These are phyloP conservation scores for Cystobasidium onofrii DNA, from an alignment of 768 basidiomycete species.

Conservation along the genomic window DNA sequence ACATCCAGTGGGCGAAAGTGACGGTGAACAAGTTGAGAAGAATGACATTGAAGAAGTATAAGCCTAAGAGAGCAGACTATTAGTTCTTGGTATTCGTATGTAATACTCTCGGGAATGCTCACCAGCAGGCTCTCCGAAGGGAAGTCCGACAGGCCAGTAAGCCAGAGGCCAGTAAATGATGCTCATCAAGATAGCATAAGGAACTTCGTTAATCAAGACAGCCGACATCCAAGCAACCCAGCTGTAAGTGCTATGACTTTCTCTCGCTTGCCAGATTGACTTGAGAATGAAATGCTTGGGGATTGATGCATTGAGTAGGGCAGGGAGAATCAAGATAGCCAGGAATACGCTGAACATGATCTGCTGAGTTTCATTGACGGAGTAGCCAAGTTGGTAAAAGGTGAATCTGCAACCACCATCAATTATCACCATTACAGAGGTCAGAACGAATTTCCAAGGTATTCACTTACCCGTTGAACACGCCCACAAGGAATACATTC, in stretches of 20 bases:
- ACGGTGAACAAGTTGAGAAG: constrained; percentile 14
- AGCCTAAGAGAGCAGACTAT: neutral
- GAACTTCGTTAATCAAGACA: constrained; percentile 1
- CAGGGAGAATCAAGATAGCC: neutral
- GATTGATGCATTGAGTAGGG: neutral
- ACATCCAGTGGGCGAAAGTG: constrained; percentile 10
- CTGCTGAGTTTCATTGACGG: neutral
- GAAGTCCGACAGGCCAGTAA: constrained; percentile 3
- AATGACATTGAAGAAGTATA: neutral
- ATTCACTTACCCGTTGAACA: neutral
- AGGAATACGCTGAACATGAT: neutral
- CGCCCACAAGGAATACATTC: neutral
- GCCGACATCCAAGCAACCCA: constrained; percentile 1
- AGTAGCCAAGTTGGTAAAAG: neutral
- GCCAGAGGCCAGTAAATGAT: constrained; percentile 2
- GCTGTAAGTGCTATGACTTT: neutral
- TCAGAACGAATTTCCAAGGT: too few species aligned
- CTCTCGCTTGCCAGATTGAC: neutral
- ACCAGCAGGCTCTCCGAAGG: neutral
- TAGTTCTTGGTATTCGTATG: too few species aligned
- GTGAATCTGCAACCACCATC: neutral
- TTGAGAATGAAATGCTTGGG: constrained; percentile 2
- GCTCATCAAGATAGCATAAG: neutral
- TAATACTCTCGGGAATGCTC: too few species aligned
- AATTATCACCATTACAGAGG: too few species aligned